These are phyloP conservation scores for Canna indica DNA, from an alignment of 176 grass and related monocot species.

Conservation along the genomic window DNA sequence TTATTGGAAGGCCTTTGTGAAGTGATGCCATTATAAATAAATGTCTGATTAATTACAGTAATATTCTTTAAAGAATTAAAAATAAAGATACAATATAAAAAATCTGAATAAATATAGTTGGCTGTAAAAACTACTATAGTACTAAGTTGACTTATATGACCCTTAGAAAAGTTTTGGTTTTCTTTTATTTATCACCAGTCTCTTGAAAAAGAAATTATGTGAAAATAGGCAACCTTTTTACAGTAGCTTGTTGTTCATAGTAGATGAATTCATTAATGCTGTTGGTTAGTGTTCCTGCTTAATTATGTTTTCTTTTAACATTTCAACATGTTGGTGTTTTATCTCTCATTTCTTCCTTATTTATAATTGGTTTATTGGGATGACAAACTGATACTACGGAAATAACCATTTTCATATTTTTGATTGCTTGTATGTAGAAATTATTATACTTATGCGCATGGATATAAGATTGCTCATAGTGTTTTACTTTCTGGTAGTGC, in stretches of 20 bases:
- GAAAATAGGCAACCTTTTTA: not conserved
- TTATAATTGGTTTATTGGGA: not conserved
- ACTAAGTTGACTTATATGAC: no score
- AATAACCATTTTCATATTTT: not conserved
- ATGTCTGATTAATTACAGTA: no score
- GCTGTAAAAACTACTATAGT: no score
- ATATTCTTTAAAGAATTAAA: not conserved
- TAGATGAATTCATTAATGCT: not conserved
- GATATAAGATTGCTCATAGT: not conserved
- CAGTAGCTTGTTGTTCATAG: not conserved
- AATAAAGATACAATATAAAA: no score
- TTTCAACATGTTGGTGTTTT: not conserved
- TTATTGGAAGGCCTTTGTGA: not conserved
- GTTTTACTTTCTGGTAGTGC: slow-evolving; percentile 35
- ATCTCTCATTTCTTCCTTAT: not conserved
- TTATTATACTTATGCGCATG: not conserved
- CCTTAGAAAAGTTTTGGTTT: not conserved
- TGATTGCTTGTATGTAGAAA: not conserved
- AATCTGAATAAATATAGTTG: no score
- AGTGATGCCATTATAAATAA: no score
- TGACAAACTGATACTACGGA: not conserved
- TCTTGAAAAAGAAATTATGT: not conserved
- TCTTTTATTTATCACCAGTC: not conserved
- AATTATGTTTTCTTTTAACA: not conserved
- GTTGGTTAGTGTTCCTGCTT: not conserved